Evolutionary conservation across 371 early-diverging fungal genomes (phyloP).

Genomic region (Gilbertella persicaria): DNA sequence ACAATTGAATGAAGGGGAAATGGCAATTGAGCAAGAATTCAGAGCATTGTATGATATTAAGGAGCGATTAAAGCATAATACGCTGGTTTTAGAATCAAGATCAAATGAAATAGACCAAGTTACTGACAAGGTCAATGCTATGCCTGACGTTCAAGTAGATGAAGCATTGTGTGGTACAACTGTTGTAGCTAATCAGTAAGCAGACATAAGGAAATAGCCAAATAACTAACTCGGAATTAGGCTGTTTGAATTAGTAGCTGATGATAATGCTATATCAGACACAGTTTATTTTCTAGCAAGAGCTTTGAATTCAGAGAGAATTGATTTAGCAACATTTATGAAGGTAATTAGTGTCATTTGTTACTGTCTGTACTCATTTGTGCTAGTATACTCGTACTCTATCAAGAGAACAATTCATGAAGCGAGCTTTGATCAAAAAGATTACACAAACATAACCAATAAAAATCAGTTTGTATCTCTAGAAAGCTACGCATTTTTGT

Average conservation of each 20-base stretch:
- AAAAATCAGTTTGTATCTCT: too few relatives aligned
- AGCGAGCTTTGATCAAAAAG: conserved; percentile 81
- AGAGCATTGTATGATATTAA: conserved; percentile 52
- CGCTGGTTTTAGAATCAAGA: conserved; percentile 56
- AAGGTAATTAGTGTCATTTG: conserved; percentile 43
- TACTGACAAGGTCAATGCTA: conserved; percentile 49
- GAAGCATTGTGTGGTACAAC: conserved; percentile 68
- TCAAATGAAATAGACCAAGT: conserved; percentile 57
- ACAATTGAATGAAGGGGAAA: conserved; percentile 69
- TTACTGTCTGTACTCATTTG: background rate
- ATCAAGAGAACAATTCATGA: conserved; percentile 87
- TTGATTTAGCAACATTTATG: conserved; percentile 71
- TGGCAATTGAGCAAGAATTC: conserved; percentile 59
- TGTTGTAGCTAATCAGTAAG: conserved; percentile 80
- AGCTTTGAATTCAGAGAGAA: conserved; percentile 72
- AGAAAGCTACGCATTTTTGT: too few relatives aligned
- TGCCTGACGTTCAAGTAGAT: conserved; percentile 71
- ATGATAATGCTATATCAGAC: conserved; percentile 90
- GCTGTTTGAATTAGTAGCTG: conserved; percentile 83
- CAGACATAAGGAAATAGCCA: background rate
- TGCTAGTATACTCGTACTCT: conserved; percentile 73
- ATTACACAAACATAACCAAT: conserved; percentile 36
- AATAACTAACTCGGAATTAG: conserved; percentile 32
- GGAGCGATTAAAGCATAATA: conserved; percentile 61
- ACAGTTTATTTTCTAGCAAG: conserved; percentile 82